Percentiles rank a stretch among this genome's conserved stretches.
These are phyloP conservation scores for Coemansia sp. DNA, from an alignment of 192 early-diverging fungal species.

Conservation along the genomic window DNA sequence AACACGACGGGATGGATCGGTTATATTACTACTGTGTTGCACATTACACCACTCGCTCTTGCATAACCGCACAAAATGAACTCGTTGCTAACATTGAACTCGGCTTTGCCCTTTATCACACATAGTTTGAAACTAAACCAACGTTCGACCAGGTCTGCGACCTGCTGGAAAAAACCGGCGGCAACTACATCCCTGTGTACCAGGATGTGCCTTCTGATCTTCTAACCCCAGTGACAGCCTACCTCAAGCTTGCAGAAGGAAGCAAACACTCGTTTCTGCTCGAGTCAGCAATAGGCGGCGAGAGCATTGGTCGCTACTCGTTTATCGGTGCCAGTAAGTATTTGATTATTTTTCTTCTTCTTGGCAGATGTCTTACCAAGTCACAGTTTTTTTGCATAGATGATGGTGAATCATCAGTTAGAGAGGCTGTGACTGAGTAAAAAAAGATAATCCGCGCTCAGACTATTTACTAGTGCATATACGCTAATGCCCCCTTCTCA, in stretches of 20 bases:
- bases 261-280: constrained; percentile 92
- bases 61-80: no score
- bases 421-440: no score
- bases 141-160: constrained; percentile 66
- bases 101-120: neutral
- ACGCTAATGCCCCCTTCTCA: neutral
- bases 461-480: no score
- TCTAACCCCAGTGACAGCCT: constrained; percentile 94
- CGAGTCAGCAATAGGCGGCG: constrained; percentile 90
- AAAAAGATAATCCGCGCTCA: no score
- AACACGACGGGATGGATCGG: no score
- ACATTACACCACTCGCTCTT: no score
- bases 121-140: constrained; percentile 58
- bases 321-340: constrained; percentile 83
- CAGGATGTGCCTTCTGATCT: constrained; percentile 84
- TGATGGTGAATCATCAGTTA: no score
- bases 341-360: neutral
- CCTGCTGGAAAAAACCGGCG: constrained; percentile 59
- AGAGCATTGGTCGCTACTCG: constrained; percentile 94
- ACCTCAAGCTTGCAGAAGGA: constrained; percentile 79
- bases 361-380: no score
- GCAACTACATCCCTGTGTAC: constrained; percentile 92
- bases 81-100: neutral
- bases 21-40: no score
- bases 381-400: no score